Base-by-base conservation (phyloP, 441 rosid genomes). In the Omphalea diandra region DNA sequence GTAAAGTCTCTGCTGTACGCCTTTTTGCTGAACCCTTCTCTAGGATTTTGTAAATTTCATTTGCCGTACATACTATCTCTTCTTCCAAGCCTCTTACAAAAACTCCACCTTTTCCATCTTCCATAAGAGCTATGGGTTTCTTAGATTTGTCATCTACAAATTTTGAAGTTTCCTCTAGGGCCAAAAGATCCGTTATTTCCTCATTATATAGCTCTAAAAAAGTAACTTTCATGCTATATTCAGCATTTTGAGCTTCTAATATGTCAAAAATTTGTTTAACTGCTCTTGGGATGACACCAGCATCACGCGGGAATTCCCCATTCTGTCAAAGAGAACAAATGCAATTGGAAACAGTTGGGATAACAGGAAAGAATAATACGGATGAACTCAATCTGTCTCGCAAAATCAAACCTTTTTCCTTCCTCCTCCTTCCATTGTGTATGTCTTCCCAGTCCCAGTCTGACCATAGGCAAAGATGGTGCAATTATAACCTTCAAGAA, bases 31-130 rank as follows among this genome's bases (percentile, higher is more conserved):
- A 96, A 20, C 99, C 99, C 78, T 88, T 96, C 83, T 96, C 99
- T 86, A 96, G 84, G 72, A 96, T 88, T 81, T 93, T 93, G 77
- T 96, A 96, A 81, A 96, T 96, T 82, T 93, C 98, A 81, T 96
- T 88, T 31, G 99, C 99, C 70, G 98, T 84, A 69, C 85, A 82
- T 54, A 96, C 99, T 10, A 96, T 84, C 82, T 96, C 99, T 85
- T 96, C 99, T 81, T 93, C 99, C 85, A 96, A 77, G 40, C 99
- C 98, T 75, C 97, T 76, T 18, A 91, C 98, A 66, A 96, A 87
- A 70, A 96, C 98, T 61, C 99, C 97, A n/a, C 99, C 99, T 81
- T 90, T 96, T 57, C 99, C 99, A 86, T 96, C 99, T 83, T 96
- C 99, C 99, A 96, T 96, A 52, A 96, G 98, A 65, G 99, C 99